Evolutionary conservation across 2,329 filamentous ascomycete genomes (phyloP).

Genomic region (Fusarium decemcellulare): DNA sequence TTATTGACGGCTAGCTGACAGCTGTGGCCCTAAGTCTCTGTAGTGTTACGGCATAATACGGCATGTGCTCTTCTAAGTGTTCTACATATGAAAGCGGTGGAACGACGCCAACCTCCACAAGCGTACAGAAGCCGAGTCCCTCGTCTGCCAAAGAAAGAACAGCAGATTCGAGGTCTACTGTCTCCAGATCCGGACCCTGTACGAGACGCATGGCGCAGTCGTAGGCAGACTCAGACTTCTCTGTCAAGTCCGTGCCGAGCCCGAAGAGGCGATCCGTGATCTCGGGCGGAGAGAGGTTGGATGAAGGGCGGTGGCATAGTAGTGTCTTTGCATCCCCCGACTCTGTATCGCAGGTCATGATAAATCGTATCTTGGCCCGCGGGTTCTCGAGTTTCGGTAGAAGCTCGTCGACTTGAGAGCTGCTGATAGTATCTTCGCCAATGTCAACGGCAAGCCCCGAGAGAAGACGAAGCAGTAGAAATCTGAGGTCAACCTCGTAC

Average conservation of each 20-base stretch:
- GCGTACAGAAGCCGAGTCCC: conserved; percentile 15
- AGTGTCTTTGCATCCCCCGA: background rate
- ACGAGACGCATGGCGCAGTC: background rate
- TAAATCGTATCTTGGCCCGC: background rate
- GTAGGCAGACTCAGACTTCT: background rate
- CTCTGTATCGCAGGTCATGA: background rate
- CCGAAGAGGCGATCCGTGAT: conserved; percentile 6
- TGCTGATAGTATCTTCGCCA: background rate
- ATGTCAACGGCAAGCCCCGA: background rate
- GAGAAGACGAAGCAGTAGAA: conserved; percentile 2
- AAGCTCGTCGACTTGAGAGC: conserved; percentile 2
- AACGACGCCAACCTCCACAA: background rate
- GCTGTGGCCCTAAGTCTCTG: background rate
- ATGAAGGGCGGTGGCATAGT: background rate
- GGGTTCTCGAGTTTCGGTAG: conserved; percentile 14
- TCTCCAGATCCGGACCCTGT: background rate
- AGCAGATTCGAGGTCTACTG: conserved; percentile 5
- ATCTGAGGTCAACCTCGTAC: conserved; percentile 21
- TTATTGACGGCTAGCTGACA: too few species aligned
- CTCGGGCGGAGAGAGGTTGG: background rate
- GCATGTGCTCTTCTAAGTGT: background rate
- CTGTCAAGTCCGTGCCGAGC: background rate
- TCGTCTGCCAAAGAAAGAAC: conserved; percentile 5
- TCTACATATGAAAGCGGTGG: background rate
- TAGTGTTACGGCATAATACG: background rate